A percentile compares a stretch with the other conserved stretches of the same genome.
phyloP scores from a whole-genome alignment of 805 yeast genomes.

The Myxozyma geophila region DNA sequence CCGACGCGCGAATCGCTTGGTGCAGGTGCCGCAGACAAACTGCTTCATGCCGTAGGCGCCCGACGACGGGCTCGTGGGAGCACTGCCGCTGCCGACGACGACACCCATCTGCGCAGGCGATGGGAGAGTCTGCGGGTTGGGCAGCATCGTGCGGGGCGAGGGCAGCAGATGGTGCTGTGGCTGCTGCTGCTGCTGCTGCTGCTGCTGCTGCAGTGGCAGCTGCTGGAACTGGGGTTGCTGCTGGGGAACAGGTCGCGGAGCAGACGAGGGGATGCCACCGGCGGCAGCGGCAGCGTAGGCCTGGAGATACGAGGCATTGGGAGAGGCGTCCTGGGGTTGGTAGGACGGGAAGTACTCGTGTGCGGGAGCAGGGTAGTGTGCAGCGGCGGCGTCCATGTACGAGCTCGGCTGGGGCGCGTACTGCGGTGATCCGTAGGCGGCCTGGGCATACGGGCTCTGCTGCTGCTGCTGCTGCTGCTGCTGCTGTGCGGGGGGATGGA shows the following conservation, averaged over 20 bases:
- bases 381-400: constrained; percentile 12
- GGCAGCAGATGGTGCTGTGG: constrained; percentile 4
- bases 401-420: constrained; percentile 8
- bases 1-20: constrained; percentile 71
- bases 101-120: constrained; percentile 12
- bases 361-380: constrained; percentile 3
- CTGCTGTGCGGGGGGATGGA: constrained; percentile 9
- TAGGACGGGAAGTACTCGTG: constrained; percentile 12
- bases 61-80: not conserved
- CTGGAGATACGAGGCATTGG: constrained; percentile 11
- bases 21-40: constrained; percentile 54
- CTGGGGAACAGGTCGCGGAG: constrained; percentile 5
- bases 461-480: constrained; percentile 16
- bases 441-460: constrained; percentile 22
- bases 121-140: constrained; percentile 9
- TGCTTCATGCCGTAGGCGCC: constrained; percentile 37
- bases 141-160: constrained; percentile 8
- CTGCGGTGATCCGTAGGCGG: constrained; percentile 29
- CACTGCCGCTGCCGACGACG: not conserved
- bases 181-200: constrained; percentile 10
- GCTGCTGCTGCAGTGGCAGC: constrained; percentile 12
- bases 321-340: constrained; percentile 6
- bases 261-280: constrained; percentile 21
- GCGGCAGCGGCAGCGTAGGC: constrained; percentile 32
- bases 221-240: constrained; percentile 8